phyloP scores from a whole-genome alignment of 345 rosid genomes.

The Ailanthus altissimus region DNA sequence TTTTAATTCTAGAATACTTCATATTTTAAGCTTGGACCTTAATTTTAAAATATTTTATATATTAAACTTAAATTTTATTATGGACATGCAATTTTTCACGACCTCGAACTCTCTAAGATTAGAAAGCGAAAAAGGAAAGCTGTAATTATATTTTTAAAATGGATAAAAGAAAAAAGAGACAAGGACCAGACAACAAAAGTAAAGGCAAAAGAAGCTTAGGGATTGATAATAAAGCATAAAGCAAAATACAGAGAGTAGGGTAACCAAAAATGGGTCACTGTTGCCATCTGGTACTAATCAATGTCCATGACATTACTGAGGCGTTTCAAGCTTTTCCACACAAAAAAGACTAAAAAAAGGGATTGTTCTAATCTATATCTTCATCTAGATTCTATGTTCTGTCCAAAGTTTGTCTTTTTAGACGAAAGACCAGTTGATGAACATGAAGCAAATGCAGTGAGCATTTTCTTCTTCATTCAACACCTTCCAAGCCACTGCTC shows the following conservation, averaged over 20 bases:
- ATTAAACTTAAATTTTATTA: too few relatives aligned
- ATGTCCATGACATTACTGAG: constrained; percentile 13
- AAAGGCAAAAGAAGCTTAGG: constrained; percentile 23
- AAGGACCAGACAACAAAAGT: constrained; percentile 8
- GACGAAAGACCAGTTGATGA: constrained; percentile 93
- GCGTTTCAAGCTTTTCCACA: constrained; percentile 21
- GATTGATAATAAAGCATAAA: constrained; percentile 17
- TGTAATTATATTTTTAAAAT: not conserved
- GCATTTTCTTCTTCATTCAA: constrained; percentile 80
- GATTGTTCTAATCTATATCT: constrained; percentile 25
- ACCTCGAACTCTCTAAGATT: constrained; percentile 8
- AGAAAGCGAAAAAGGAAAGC: not conserved
- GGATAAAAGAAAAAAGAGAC: not conserved
- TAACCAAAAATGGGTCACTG: constrained; percentile 18
- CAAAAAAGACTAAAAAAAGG: constrained; percentile 10
- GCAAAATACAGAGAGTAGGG: constrained; percentile 11
- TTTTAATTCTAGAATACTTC: too few relatives aligned
- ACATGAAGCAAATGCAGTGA: constrained; percentile 89
- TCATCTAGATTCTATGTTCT: constrained; percentile 13
- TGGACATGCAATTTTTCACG: too few relatives aligned
- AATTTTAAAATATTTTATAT: too few relatives aligned
- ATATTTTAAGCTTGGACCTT: too few relatives aligned
- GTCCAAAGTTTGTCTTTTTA: constrained; percentile 31
- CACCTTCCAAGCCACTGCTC: constrained; percentile 96
- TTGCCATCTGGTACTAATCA: constrained; percentile 18